Base-by-base conservation (phyloP, 2,329 filamentous ascomycete genomes). In the Claviceps africana region DNA sequence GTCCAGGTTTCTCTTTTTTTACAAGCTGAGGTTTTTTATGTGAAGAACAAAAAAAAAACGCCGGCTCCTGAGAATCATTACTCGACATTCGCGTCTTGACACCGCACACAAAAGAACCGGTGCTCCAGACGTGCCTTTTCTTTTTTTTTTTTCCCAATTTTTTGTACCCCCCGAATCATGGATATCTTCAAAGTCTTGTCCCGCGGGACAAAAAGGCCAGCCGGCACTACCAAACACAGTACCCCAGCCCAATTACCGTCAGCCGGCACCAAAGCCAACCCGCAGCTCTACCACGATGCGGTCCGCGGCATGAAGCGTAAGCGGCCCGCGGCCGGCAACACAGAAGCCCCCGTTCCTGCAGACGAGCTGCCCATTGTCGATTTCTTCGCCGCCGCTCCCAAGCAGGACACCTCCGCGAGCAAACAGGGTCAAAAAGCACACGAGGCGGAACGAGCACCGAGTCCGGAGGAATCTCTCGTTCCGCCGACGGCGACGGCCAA, bases 111-210 rank as follows among this genome's bases (percentile, higher is more conserved):
- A 33, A 15, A 46, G 17, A 22, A 28, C 7, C 46, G 4, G 19
- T 31, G 6, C 8, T 28, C 37, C n/a, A 33, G 15, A 19, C 31
- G 15, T 17, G 35, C 11, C 37, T 21, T 40, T 10, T 7, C 19
- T n/a, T 21, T 19, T 40, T 17, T 37, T n/a, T n/a, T n/a, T n/a
- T n/a, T n/a, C n/a, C n/a, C 31, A 33, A 33, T 25, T n/a, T 11
- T 4, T 15, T 30, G 21, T 10, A n/a, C n/a, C n/a, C n/a, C n/a
- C 47, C 33, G 53, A 21, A 6, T 15, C 19, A 86, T 86, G 83
- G 84, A 89, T 67, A 81, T 88, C 51, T 72, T 88, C 62, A 87
- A 82, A 61, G 70, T 89, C 33, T 71, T 89, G 54, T 86, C 85
- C 37, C 77, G 85, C 49, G 83, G 83, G 53, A 81, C 80, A 3